These are phyloP conservation scores for Leccinum variabile DNA, from an alignment of 1,284 basidiomycete genomes.

Conservation along the genomic window DNA sequence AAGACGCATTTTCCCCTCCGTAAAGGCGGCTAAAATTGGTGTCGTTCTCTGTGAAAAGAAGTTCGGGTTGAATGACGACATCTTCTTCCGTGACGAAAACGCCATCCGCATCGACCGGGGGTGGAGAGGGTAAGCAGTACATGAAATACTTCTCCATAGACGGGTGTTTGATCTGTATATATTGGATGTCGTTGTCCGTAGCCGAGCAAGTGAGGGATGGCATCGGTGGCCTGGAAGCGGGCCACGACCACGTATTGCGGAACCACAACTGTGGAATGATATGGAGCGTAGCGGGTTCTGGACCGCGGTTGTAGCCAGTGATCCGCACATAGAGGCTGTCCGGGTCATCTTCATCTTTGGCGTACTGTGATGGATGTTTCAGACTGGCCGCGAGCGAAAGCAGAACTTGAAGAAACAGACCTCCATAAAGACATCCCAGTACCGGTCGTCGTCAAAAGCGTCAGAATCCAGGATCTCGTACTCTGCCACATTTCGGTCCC, in stretches of 20 bases:
- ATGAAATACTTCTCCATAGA: slow-evolving; percentile 75
- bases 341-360: slow-evolving; percentile 92
- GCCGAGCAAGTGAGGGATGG: slow-evolving; percentile 66
- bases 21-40: slow-evolving; percentile 95
- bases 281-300: slow-evolving; percentile 93
- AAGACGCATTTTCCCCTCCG: slow-evolving; percentile 78
- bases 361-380: slow-evolving; percentile 62
- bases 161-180: slow-evolving; percentile 75
- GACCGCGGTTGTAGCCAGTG: slow-evolving; percentile 95
- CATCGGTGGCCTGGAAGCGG: slow-evolving; percentile 75
- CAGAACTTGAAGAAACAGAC: slow-evolving; percentile 42
- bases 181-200: slow-evolving; percentile 53
- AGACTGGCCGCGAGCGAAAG: not conserved
- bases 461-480: slow-evolving; percentile 95
- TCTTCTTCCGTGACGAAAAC: slow-evolving; percentile 65
- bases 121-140: slow-evolving; percentile 90
- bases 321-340: slow-evolving; percentile 92
- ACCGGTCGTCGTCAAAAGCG: slow-evolving; percentile 88
- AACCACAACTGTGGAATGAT: slow-evolving; percentile 96
- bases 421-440: slow-evolving; percentile 98
- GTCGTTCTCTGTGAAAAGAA: slow-evolving; percentile 95
- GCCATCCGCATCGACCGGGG: slow-evolving; percentile 75
- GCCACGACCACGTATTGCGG: slow-evolving; percentile 98
- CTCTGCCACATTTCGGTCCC: slow-evolving; percentile 85
- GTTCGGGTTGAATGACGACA: slow-evolving; percentile 71